These are phyloP conservation scores for Crithidia bombi DNA, from an alignment of 208 protist genomes.

Conservation along the genomic window DNA sequence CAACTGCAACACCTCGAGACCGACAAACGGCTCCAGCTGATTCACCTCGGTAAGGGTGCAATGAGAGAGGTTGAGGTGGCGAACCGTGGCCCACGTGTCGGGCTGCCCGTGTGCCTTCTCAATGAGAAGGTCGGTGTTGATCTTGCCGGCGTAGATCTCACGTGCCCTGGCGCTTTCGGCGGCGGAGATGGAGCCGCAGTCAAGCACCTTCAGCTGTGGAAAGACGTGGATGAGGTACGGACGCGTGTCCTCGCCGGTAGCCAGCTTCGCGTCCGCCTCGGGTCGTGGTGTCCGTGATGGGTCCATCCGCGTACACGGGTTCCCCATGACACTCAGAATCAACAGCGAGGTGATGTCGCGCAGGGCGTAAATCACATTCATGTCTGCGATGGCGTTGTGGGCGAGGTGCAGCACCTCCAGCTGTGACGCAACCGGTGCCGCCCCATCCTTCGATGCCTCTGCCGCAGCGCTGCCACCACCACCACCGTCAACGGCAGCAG, in stretches of 20 bases:
- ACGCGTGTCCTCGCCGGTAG: conserved; percentile 53
- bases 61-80: conserved; percentile 75
- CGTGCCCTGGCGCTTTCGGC: conserved; percentile 60
- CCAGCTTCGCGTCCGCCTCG: neutral
- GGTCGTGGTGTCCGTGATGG: neutral
- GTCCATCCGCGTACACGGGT: conserved; percentile 50
- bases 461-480: neutral
- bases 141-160: conserved; percentile 77
- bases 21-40: conserved; percentile 63
- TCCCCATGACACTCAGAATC: conserved; percentile 91
- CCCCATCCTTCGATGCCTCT: neutral
- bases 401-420: conserved; percentile 89
- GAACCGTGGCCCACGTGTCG: conserved; percentile 50
- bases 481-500: neutral
- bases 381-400: conserved; percentile 76
- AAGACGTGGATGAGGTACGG: conserved; percentile 92
- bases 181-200: conserved; percentile 69
- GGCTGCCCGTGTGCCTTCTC: conserved; percentile 51
- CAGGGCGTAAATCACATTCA: conserved; percentile 82
- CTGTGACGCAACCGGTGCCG: neutral
- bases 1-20: conserved; percentile 69
- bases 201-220: conserved; percentile 91
- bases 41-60: conserved; percentile 80
- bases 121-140: conserved; percentile 76
- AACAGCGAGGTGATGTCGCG: conserved; percentile 78